Evolutionary conservation across 116 monocot genomes (phyloP).

Genomic region (Dioscorea cayenensis): DNA sequence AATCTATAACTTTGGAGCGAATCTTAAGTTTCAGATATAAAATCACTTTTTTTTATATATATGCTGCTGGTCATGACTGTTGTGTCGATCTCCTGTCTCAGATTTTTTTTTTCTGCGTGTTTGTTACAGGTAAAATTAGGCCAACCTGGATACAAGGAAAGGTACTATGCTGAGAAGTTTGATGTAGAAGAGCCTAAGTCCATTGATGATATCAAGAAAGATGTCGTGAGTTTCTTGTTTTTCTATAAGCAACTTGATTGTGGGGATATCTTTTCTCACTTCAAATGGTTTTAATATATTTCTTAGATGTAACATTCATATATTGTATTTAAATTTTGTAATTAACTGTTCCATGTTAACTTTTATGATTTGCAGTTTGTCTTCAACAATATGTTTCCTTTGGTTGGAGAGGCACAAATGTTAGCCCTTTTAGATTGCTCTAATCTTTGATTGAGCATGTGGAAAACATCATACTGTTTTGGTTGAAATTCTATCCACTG

Average conservation of each 20-base stretch:
- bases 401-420: too few species aligned
- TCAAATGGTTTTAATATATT: background rate
- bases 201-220: constrained; percentile 57
- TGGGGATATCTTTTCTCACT: background rate
- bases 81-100: background rate
- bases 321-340: too few species aligned
- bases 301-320: too few species aligned
- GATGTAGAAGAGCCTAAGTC: constrained; percentile 26
- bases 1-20: too few species aligned
- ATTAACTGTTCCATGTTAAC: too few species aligned
- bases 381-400: too few species aligned
- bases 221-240: constrained; percentile 63
- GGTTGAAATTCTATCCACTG: too few species aligned
- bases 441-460: too few species aligned
- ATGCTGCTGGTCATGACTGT: background rate
- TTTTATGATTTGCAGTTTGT: too few species aligned
- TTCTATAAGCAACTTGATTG: background rate
- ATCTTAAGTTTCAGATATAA: too few species aligned
- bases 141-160: constrained; percentile 87
- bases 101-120: background rate
- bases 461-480: too few species aligned
- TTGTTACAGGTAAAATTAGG: constrained; percentile 83
- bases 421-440: too few species aligned
- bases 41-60: background rate
- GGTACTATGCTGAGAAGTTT: constrained; percentile 93